Percentiles rank a stretch among this genome's conserved stretches.
Evolutionary conservation across 306 rosid species (phyloP).

Genomic region (Ochetophila trinervis): DNA sequence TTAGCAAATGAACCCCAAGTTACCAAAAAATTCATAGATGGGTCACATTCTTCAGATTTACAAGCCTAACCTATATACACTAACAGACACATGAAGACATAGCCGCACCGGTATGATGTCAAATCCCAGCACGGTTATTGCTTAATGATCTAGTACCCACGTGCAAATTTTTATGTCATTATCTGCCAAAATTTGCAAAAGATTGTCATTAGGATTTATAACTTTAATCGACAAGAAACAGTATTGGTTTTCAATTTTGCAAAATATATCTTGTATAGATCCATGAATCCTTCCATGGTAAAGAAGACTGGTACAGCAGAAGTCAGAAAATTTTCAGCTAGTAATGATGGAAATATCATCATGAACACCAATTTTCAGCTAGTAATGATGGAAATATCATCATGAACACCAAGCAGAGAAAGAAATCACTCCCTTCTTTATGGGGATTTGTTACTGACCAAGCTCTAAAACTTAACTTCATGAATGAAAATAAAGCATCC

Average conservation of each 20-base stretch:
- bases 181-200: slow-evolving; percentile 49
- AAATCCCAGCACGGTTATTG: slow-evolving; percentile 23
- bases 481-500: slow-evolving; percentile 6
- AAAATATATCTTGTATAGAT: neutral
- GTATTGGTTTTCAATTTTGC: neutral
- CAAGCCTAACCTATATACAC: slow-evolving; percentile 61
- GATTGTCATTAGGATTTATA: slow-evolving; percentile 17
- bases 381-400: no score
- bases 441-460: neutral
- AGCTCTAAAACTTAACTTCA: slow-evolving; percentile 9
- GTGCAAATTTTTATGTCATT: slow-evolving; percentile 29
- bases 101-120: slow-evolving; percentile 21
- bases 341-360: neutral
- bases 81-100: slow-evolving; percentile 27
- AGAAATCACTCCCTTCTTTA: neutral
- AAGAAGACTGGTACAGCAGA: neutral
- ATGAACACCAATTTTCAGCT: neutral
- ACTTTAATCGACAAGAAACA: slow-evolving; percentile 8
- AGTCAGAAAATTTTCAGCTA: neutral
- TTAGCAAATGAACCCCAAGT: slow-evolving; percentile 22
- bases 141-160: slow-evolving; percentile 12
- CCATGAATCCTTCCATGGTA: neutral
- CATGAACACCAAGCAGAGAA: neutral
- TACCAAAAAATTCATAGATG: neutral
- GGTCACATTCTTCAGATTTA: slow-evolving; percentile 37